Percentiles rank a stretch among this genome's conserved stretches.
Evolutionary conservation across 1,284 basidiomycete genomes (phyloP).

Genomic region (Ceratobasidium papillatum): DNA sequence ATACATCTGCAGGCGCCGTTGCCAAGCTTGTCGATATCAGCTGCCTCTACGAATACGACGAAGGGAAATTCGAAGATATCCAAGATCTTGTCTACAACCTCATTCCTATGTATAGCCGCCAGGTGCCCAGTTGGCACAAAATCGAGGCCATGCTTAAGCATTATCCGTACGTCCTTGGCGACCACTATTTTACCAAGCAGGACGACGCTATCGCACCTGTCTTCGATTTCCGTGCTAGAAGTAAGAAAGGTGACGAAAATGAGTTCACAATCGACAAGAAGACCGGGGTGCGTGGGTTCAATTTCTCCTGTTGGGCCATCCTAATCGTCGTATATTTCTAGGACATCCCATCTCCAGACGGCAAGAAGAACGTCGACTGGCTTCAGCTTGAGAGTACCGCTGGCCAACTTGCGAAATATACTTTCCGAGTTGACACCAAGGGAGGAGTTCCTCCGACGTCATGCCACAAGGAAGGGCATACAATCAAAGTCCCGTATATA

Average conservation of each 20-base stretch:
- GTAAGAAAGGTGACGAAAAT: conserved; percentile 54
- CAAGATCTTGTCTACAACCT: conserved; percentile 55
- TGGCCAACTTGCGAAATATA: conserved; percentile 61
- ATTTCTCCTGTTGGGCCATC: neutral
- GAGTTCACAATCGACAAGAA: conserved; percentile 62
- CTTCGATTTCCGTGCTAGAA: conserved; percentile 65
- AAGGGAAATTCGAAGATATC: conserved; percentile 53
- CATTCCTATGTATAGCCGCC: conserved; percentile 21
- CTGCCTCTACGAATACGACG: conserved; percentile 56
- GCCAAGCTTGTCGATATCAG: conserved; percentile 68
- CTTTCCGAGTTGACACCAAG: conserved; percentile 66
- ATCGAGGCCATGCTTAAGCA: conserved; percentile 47
- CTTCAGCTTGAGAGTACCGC: conserved; percentile 59
- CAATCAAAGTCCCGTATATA: conserved; percentile 60
- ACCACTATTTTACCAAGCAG: conserved; percentile 65
- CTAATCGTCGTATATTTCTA: neutral
- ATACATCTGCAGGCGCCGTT: conserved; percentile 59
- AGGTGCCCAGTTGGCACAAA: conserved; percentile 30
- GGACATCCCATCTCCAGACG: conserved; percentile 58
- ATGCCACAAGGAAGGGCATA: conserved; percentile 54
- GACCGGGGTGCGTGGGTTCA: conserved; percentile 47
- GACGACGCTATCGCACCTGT: conserved; percentile 60
- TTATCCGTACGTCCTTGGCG: conserved; percentile 56
- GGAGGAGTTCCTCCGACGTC: conserved; percentile 67
- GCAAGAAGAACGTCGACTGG: conserved; percentile 64